These are phyloP conservation scores for Aspergillus affinis DNA, from an alignment of 495 filamentous ascomycete genomes.

Conservation along the genomic window DNA sequence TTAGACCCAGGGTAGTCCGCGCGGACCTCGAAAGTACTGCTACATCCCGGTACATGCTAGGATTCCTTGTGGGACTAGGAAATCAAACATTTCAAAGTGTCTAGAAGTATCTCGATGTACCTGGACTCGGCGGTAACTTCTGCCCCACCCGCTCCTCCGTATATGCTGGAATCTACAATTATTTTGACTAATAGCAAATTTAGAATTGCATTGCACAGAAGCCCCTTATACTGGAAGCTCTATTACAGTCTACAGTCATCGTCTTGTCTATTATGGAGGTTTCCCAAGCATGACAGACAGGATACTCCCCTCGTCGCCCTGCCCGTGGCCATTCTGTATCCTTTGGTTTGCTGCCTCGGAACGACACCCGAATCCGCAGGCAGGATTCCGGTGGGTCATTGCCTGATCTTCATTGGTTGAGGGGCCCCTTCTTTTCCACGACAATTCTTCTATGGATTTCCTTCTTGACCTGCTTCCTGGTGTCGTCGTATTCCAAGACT, in stretches of 20 bases:
- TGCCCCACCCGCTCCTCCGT: neutral
- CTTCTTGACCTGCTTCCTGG: too few species aligned
- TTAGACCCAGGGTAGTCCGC: too few species aligned
- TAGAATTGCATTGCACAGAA: neutral
- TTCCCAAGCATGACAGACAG: too few species aligned
- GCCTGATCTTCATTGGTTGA: neutral
- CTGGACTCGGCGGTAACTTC: neutral
- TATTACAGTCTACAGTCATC: too few species aligned
- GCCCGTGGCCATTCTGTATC: too few species aligned
- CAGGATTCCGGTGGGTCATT: neutral
- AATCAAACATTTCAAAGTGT: neutral
- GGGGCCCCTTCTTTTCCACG: neutral
- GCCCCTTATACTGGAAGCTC: neutral
- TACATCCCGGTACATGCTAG: neutral
- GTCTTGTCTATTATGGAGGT: too few species aligned
- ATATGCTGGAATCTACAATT: neutral
- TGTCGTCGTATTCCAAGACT: too few species aligned
- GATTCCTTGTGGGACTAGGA: neutral
- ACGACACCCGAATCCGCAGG: neutral
- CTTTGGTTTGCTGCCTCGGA: too few species aligned
- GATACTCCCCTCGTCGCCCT: neutral
- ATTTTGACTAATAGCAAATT: neutral
- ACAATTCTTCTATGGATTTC: neutral
- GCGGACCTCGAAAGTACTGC: neutral
- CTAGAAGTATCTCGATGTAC: neutral